Base-by-base conservation (phyloP, 129 eudicot species). In the Saussurea involucrata region DNA sequence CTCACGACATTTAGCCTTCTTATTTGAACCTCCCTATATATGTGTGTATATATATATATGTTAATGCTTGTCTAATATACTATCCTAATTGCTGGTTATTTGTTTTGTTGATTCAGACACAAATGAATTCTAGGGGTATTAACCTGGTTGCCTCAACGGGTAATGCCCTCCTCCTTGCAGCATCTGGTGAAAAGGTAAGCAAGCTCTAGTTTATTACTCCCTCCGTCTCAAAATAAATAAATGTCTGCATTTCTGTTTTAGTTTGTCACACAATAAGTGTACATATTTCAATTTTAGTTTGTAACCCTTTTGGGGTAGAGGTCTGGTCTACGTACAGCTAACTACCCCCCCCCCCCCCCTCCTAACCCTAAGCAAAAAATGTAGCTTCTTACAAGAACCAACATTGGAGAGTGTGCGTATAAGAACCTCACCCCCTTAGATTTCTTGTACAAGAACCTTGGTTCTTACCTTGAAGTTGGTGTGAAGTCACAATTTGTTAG, bases 181-280 rank as follows among this genome's bases (percentile, higher is more conserved):
- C 98, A 36, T 69, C 98, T 40, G 91, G 98, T 73, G 98, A 94
- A 91, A 86, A 87, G 87, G 98, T 87, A 85, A 84, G 73, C 53
- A 31, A 44, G 32, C 40, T 69, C 18, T 28, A 2, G 4, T 17
- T 37, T 34, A 12, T 18, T 37, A 42, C 22, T 17, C 49, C 49
- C 49, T 40, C 40, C 40, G 10, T 34, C 40, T 34, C 40, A 5
- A 34, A 34, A 8, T 34, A 34, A 34, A 8, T 34, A 34, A 34
- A 34, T 34, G 40, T 8, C 40, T 34, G 17, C 0, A 13, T 40
- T 40, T 40, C 49, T 40, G 17, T 11, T 40, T 40, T 11, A 40
- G 49, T 40, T 40, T 10, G 4, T 9, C 49, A 10, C 17, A 40
- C 0, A 31, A 31, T 40, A 40, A 40, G 4, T 37, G 46, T 37